These are phyloP conservation scores for Spinellus fusiger DNA, from an alignment of 192 early-diverging fungal genomes.

Conservation along the genomic window DNA sequence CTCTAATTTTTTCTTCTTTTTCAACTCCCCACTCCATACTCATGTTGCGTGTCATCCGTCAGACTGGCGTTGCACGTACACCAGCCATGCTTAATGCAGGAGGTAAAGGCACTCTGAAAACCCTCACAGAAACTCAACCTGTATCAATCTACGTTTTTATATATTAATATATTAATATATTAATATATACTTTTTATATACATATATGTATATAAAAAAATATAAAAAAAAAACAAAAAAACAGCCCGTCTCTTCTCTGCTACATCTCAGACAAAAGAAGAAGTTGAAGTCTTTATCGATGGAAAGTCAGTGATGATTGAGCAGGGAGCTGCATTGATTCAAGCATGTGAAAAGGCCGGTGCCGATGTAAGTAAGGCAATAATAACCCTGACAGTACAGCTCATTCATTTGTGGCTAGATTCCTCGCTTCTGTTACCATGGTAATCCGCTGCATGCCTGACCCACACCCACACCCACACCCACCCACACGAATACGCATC, in stretches of 20 bases:
- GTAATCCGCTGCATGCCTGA: conserved; percentile 3
- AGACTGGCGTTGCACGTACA: conserved; percentile 20
- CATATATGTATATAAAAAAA: neutral
- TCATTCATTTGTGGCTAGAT: conserved; percentile 36
- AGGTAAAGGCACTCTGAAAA: conserved; percentile 9
- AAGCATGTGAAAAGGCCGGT: conserved; percentile 95
- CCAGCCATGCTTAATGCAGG: conserved; percentile 17
- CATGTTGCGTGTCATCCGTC: conserved; percentile 30
- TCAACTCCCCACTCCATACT: conserved; percentile 11
- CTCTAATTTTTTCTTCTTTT: conserved; percentile 12
- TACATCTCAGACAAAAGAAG: conserved; percentile 44
- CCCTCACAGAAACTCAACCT: neutral
- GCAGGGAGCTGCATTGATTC: conserved; percentile 90
- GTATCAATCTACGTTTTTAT: no score
- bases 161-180: neutral
- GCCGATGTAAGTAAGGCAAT: conserved; percentile 48
- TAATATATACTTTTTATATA: neutral
- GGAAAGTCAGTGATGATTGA: conserved; percentile 87
- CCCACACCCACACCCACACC: neutral
- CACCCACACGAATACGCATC: neutral
- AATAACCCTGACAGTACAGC: neutral
- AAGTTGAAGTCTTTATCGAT: conserved; percentile 88
- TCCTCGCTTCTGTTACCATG: conserved; percentile 67
- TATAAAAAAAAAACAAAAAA: neutral
- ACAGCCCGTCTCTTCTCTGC: conserved; percentile 37